phyloP scores from a whole-genome alignment of 2,329 filamentous ascomycete genomes.

The Mariannaea elegans region DNA sequence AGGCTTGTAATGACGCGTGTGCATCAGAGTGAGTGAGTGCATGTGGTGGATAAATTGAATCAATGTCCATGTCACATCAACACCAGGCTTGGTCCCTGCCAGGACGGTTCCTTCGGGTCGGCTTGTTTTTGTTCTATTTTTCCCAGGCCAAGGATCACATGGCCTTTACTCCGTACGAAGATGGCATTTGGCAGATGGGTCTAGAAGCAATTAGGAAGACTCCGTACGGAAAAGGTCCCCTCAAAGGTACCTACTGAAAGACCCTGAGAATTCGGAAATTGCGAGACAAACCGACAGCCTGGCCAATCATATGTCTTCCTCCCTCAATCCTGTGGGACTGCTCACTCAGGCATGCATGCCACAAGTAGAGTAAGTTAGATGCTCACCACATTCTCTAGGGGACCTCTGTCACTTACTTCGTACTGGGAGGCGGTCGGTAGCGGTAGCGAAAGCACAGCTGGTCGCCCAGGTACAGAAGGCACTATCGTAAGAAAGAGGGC shows the following conservation, averaged over 20 bases:
- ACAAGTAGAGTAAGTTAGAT: not conserved
- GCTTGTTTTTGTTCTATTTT: not conserved
- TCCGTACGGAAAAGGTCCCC: not conserved
- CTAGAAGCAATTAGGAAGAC: constrained; percentile 2
- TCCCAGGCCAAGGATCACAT: not conserved
- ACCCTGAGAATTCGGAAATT: constrained; percentile 33
- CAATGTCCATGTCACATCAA: constrained; percentile 3
- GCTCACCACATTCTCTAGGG: constrained; percentile 25
- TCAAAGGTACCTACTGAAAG: not conserved
- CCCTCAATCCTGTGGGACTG: not conserved
- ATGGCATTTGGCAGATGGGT: constrained; percentile 2
- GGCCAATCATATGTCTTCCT: constrained; percentile 20
- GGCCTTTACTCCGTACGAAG: not conserved
- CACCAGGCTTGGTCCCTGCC: not conserved
- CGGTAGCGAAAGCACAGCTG: too few relatives aligned
- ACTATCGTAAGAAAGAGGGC: too few relatives aligned
- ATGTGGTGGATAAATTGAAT: constrained; percentile 7
- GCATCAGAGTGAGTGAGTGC: not conserved
- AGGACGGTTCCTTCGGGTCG: constrained; percentile 4
- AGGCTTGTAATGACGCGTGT: constrained; percentile 9
- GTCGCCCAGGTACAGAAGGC: too few relatives aligned
- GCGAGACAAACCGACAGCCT: constrained; percentile 27
- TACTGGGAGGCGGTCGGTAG: too few relatives aligned
- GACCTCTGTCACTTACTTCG: too few relatives aligned
- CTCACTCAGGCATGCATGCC: constrained; percentile 34